Percentiles rank a stretch among this genome's conserved stretches.
Evolutionary conservation across 2,329 filamentous ascomycete genomes (phyloP).

Genomic region (Ilyonectria mors-panacis): DNA sequence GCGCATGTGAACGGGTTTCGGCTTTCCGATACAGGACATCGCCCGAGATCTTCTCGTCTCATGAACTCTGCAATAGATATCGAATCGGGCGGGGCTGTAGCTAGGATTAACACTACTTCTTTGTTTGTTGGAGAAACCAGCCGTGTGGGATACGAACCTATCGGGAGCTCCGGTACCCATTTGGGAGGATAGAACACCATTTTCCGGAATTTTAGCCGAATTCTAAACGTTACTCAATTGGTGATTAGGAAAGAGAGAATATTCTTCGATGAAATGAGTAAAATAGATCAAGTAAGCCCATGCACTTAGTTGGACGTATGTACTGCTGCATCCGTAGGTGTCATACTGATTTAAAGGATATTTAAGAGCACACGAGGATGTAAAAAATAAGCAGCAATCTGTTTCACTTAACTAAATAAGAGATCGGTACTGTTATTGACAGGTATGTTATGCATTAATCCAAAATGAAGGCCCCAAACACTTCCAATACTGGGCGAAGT

Average conservation of each 20-base stretch:
- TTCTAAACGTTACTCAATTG: too few relatives aligned
- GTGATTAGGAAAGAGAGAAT: too few relatives aligned
- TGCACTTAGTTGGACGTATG: too few relatives aligned
- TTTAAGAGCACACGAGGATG: too few relatives aligned
- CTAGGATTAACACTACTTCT: not conserved
- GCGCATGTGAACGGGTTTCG: conserved; percentile 83
- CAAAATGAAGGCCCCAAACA: not conserved
- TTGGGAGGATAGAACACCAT: conserved; percentile 74
- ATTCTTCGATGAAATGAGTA: too few relatives aligned
- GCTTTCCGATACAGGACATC: conserved; percentile 73
- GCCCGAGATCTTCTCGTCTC: conserved; percentile 78
- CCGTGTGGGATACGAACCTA: conserved; percentile 54
- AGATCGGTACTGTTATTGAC: not conserved
- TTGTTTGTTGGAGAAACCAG: too few relatives aligned
- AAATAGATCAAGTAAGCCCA: too few relatives aligned
- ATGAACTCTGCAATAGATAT: conserved; percentile 85
- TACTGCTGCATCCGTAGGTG: too few relatives aligned
- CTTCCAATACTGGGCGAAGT: not conserved
- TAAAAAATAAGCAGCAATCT: too few relatives aligned
- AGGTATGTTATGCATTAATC: not conserved
- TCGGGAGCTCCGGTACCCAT: conserved; percentile 72
- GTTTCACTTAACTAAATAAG: not conserved
- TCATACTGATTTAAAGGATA: too few relatives aligned
- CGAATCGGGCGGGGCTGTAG: conserved; percentile 75
- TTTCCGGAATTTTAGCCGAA: not conserved